These are phyloP conservation scores for Trichoderma oligosporum DNA, from an alignment of 2,329 filamentous ascomycete species.

Conservation along the genomic window DNA sequence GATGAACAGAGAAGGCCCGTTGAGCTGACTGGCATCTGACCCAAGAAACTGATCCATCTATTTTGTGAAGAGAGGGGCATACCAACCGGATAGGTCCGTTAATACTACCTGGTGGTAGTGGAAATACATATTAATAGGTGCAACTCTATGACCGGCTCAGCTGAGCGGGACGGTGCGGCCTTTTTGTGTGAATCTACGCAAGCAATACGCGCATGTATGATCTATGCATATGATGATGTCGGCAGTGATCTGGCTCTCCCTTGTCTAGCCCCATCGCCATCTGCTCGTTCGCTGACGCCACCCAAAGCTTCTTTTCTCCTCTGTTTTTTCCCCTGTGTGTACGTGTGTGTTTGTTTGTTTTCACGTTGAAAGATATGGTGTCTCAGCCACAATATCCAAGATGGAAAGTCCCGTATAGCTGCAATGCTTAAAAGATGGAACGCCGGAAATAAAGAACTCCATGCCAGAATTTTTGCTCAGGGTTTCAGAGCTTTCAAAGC, in stretches of 20 bases:
- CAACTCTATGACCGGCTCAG: not conserved
- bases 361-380: not conserved
- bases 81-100: not conserved
- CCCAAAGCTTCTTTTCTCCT: not conserved
- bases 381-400: not conserved
- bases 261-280: not conserved
- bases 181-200: not conserved
- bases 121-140: not conserved
- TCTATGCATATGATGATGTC: not conserved
- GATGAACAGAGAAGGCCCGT: not conserved
- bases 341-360: too few relatives aligned
- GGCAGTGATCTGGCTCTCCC: not conserved
- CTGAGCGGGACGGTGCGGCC: not conserved
- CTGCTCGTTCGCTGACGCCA: not conserved
- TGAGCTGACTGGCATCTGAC: not conserved
- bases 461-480: too few relatives aligned
- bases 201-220: not conserved
- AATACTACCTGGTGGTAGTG: conserved; percentile 2
- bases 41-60: not conserved
- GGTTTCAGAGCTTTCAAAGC: too few relatives aligned
- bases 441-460: not conserved
- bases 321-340: not conserved
- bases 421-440: not conserved
- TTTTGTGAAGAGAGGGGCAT: not conserved
- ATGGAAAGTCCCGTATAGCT: not conserved